phyloP scores from a whole-genome alignment of 2,329 filamentous ascomycete species.

The Botrytis elliptica region DNA sequence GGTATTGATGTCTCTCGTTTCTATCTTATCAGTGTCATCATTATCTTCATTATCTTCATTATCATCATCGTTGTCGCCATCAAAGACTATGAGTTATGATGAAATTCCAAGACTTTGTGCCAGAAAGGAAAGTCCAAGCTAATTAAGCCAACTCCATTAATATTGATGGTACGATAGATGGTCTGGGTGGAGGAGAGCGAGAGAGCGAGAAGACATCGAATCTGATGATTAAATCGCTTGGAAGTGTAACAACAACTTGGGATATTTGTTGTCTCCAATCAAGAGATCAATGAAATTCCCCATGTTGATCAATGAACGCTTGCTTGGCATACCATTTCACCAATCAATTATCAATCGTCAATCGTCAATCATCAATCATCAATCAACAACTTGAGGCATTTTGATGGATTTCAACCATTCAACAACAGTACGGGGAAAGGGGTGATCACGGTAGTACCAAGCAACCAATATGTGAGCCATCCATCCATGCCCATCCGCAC shows the following conservation, averaged over 20 bases:
- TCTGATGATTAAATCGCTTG: background rate
- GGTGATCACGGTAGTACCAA: background rate
- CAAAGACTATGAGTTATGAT: background rate
- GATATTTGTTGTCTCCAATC: slow-evolving; percentile 1
- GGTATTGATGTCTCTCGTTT: background rate
- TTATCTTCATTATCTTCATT: background rate
- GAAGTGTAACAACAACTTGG: background rate
- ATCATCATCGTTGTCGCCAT: background rate
- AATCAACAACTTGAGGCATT: background rate
- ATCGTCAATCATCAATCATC: background rate
- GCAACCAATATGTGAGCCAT: background rate
- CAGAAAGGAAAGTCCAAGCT: background rate
- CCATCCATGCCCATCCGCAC: background rate
- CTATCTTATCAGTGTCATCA: background rate
- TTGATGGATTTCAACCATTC: background rate
- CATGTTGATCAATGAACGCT: background rate
- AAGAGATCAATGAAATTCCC: background rate
- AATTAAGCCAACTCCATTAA: background rate
- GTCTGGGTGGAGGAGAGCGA: background rate
- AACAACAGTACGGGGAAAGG: background rate
- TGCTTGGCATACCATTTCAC: background rate
- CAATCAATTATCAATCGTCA: background rate
- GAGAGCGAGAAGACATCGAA: background rate
- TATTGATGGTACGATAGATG: background rate
- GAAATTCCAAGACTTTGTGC: background rate